Evolutionary conservation across 805 yeast species (phyloP), one percentile per base, ranked within the genome.

Genomic region (Saccharomycopsis lassenensis): DNA sequence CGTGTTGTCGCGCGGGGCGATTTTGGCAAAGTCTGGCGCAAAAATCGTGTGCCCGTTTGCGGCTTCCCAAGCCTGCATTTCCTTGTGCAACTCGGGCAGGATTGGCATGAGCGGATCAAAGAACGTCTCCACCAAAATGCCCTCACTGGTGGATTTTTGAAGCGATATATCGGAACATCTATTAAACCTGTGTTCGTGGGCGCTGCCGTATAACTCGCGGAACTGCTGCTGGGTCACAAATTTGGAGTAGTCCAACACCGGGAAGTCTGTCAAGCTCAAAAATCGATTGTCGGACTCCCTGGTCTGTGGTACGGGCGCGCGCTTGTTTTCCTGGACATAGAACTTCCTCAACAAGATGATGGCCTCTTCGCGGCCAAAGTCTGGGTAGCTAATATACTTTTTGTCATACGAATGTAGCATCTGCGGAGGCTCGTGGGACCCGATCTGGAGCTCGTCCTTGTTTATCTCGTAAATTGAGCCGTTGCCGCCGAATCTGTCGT

Each of bases 401-500:
- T 12, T 25, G n/a, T 37, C 44, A n/a, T 42, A 52, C 17, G 38
- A 56, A 37, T 35, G 59, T 40, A 40, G 26, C 4, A 18, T 25
- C 24, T 44, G 46, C 2, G 44, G 45, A 27, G 51, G 47, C 8
- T 37, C 33, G 5, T 36, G 49, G 18, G 24, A 20, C 3, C 29
- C 29, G 7, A 37, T 31, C 1, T 57, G 48, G 1, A 59, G 57
- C 3, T 39, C 36, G 37, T 74, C 81, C 3, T 54, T 49, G 46
- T 77, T 70, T 1, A 84, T 65, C 7, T 65, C 58, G 20, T 85
- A 56, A 2, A 89, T 91, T 0, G 94, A 77, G 1, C 97, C 97
- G 54, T 87, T 87, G 0, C 98, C 97, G 0, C 98, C 98, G 59
- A 91, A 91, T 31, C 97, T 59, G 44, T 89, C 97, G 54, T 91